Percentiles rank a stretch among this genome's conserved stretches.
Conservation (phyloP, 2,329 filamentous ascomycete species). For the Gremmenia infestans region DNA sequence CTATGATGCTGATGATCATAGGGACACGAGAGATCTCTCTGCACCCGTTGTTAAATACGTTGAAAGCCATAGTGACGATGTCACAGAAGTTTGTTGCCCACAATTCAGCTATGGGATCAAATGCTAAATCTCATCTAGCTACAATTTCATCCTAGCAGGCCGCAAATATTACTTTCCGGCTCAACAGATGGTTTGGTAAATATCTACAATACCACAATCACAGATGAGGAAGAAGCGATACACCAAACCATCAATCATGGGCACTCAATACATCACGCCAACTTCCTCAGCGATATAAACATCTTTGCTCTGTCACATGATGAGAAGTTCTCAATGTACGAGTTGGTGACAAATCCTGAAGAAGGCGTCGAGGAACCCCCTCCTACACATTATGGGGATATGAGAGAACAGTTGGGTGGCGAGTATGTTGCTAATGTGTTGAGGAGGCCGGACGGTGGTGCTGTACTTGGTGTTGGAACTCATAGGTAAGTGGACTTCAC, state of each 20-base stretch:
- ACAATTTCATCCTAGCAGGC: constrained; percentile 55
- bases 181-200: constrained; percentile 78
- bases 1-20: constrained; percentile 26
- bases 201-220: constrained; percentile 65
- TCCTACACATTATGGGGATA: constrained; percentile 60
- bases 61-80: constrained; percentile 63
- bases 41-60: constrained; percentile 50
- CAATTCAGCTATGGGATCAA: constrained; percentile 16
- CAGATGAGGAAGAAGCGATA: constrained; percentile 72
- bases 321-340: constrained; percentile 71
- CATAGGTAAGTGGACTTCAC: constrained; percentile 51
- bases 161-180: constrained; percentile 64
- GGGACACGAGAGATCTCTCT: constrained; percentile 52
- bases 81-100: constrained; percentile 47
- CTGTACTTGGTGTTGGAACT: constrained; percentile 59
- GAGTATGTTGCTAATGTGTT: constrained; percentile 70
- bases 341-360: constrained; percentile 58
- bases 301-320: constrained; percentile 73
- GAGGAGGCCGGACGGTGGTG: constrained; percentile 54
- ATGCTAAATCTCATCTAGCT: constrained; percentile 38
- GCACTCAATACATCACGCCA: constrained; percentile 68
- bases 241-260: constrained; percentile 75
- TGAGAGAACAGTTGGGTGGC: constrained; percentile 59
- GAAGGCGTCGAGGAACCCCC: constrained; percentile 48
- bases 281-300: constrained; percentile 60